Evolutionary conservation across 2,329 filamentous ascomycete genomes (phyloP).

Genomic region (Fusarium udum): DNA sequence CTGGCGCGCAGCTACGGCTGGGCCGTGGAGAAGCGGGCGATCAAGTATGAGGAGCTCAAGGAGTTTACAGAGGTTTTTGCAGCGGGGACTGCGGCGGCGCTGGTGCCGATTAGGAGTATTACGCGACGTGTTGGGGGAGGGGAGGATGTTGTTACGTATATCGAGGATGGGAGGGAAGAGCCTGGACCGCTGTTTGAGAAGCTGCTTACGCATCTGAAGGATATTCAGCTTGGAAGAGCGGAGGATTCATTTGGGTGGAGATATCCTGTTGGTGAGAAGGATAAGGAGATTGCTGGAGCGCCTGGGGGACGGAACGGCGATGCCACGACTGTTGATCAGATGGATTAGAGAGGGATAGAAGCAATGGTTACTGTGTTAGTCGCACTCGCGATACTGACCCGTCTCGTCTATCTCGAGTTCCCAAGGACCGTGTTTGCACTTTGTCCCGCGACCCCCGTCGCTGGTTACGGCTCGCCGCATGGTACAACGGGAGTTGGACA

Average conservation of each 20-base stretch:
- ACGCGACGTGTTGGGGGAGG: constrained; percentile 65
- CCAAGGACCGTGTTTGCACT: constrained; percentile 33
- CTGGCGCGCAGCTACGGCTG: constrained; percentile 84
- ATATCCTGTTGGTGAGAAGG: constrained; percentile 55
- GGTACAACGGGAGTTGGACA: constrained; percentile 27
- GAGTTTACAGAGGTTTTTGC: constrained; percentile 80
- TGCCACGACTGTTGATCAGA: constrained; percentile 47
- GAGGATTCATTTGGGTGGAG: constrained; percentile 83
- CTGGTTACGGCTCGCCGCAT: constrained; percentile 33
- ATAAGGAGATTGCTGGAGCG: constrained; percentile 53
- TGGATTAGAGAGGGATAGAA: constrained; percentile 38
- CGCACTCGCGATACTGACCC: constrained; percentile 34
- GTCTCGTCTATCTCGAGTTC: constrained; percentile 34
- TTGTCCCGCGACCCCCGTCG: constrained; percentile 30
- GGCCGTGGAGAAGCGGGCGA: constrained; percentile 79
- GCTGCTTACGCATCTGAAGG: constrained; percentile 80
- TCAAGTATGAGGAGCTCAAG: constrained; percentile 68
- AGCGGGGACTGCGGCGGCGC: constrained; percentile 87
- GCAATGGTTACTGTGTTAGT: constrained; percentile 6
- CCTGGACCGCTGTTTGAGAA: constrained; percentile 78
- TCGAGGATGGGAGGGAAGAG: constrained; percentile 67
- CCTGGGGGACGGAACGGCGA: constrained; percentile 28
- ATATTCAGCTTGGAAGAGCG: constrained; percentile 83
- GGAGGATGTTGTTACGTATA: constrained; percentile 64
- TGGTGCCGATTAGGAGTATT: constrained; percentile 93